Evolutionary conservation across 441 rosid genomes (phyloP), one percentile per base, ranked within the genome.

Genomic region (Populus hybrid): DNA sequence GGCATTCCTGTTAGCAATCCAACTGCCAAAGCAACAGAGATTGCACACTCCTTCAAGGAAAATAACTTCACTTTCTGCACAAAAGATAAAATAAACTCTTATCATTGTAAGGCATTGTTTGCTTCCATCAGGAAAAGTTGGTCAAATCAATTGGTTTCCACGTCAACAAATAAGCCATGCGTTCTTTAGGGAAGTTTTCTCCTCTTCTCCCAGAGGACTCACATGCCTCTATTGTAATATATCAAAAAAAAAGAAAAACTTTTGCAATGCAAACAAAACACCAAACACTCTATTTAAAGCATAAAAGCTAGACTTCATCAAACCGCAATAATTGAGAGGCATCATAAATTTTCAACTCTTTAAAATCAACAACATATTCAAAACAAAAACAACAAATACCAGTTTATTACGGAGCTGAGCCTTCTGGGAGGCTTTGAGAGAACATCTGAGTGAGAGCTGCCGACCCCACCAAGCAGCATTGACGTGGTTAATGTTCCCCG

Each of bases 31-130:
- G 94, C 91, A 73, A 92, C 46, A 19, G 98, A 92, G 78, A 96
- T 75, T 11, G 93, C 98, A 84, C 96, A 87, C 76, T 96, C 92
- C 87, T 90, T 92, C 79, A 91, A 67, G 21, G 94, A 84, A 81
- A 89, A 83, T 26, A 86, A 32, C 71, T 76, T 78, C 64, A 82
- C 78, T 82, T 86, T 84, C 97, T 91, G 91, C 86, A 57, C 63
- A 73, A 83, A 73, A 71, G 16, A 69, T 65, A 38, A 65, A 28
- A 63, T 3, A 42, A 18, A 38, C 35, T 38, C 30, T 21, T 21
- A 61, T 61, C 28, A 61, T 21, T 21, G 23, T 61, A 21, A 61
- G 66, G 66, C 26, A 78, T 36, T 73, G 35, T 14, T 14, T 0
- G 18, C 61, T 67, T n/a, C 36, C 42, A 66, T 21, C 30, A 46